Conservation (phyloP, 2,329 filamentous ascomycete species). For the Sporothrix brunneoviolacea region DNA sequence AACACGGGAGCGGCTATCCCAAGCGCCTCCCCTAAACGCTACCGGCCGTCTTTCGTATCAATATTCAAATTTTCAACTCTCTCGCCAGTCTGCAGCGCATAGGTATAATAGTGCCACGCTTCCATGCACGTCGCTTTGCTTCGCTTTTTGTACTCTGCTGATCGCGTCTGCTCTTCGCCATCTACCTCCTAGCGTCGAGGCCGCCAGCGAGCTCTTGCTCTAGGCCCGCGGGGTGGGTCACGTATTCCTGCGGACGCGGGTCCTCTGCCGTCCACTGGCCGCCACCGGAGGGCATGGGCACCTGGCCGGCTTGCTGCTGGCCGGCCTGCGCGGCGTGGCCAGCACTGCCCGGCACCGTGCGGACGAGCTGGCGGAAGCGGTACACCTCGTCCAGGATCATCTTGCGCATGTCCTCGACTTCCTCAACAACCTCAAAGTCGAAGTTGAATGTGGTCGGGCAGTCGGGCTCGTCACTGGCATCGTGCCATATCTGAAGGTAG, state of each 20-base stretch:
- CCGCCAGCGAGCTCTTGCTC: slow-evolving; percentile 56
- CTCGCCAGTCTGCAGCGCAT: no score
- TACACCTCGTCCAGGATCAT: slow-evolving; percentile 96
- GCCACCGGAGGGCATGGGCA: slow-evolving; percentile 46
- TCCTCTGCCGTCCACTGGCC: slow-evolving; percentile 54
- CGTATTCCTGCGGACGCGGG: slow-evolving; percentile 54
- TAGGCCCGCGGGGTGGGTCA: slow-evolving; percentile 40
- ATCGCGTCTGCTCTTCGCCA: no score
- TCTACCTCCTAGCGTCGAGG: slow-evolving; percentile 41
- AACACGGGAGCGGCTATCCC: no score
- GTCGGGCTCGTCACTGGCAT: slow-evolving; percentile 88
- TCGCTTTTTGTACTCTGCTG: no score
- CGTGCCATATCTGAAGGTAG: slow-evolving; percentile 97
- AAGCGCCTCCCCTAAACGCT: no score
- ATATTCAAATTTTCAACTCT: no score
- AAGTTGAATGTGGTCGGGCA: slow-evolving; percentile 97
- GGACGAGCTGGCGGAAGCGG: slow-evolving; percentile 65
- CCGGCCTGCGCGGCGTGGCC: slow-evolving; percentile 21
- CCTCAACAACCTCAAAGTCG: slow-evolving; percentile 95
- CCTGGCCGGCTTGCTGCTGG: slow-evolving; percentile 32
- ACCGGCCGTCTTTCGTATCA: no score
- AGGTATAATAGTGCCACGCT: no score
- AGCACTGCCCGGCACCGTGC: slow-evolving; percentile 39
- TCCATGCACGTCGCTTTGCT: no score
- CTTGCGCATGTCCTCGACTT: slow-evolving; percentile 88